Conservation (phyloP, 768 basidiomycete genomes). For the Auricularia sp. region DNA sequence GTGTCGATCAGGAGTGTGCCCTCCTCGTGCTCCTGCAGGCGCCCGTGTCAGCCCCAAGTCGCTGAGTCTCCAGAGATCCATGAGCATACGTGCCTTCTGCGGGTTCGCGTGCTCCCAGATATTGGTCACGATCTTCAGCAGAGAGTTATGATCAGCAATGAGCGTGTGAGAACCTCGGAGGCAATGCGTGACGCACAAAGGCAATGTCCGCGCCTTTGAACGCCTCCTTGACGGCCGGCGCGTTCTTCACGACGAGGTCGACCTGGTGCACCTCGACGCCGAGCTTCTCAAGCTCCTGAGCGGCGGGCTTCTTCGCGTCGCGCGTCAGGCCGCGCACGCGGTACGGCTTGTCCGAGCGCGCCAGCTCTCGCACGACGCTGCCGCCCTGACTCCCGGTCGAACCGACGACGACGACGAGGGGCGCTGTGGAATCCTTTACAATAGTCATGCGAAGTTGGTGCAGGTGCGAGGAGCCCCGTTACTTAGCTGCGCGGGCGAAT, state of each 20-base stretch:
- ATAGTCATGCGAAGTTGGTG: not conserved
- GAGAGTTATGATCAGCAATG: not conserved
- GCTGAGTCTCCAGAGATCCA: not conserved
- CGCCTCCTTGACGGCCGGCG: not conserved
- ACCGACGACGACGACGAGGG: not conserved
- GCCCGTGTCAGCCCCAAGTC: not conserved
- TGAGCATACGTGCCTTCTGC: not conserved
- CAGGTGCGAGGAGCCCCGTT: no score
- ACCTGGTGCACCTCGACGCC: conserved; percentile 18
- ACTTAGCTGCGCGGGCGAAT: no score
- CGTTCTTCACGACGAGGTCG: not conserved
- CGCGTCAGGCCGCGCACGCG: not conserved
- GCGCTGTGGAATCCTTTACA: not conserved
- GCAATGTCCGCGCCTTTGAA: not conserved
- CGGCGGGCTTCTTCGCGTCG: not conserved
- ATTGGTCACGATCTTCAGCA: not conserved
- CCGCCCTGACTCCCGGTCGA: not conserved
- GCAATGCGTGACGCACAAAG: not conserved
- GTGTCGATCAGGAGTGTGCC: not conserved
- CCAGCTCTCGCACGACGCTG: not conserved
- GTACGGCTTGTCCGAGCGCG: conserved; percentile 6
- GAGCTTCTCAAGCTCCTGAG: conserved; percentile 12
- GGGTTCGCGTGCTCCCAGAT: not conserved
- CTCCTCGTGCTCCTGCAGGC: not conserved
- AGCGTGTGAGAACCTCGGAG: not conserved